These are phyloP conservation scores for Staphylotrichum longicolle DNA, from an alignment of 495 filamentous ascomycete species.

Conservation along the genomic window DNA sequence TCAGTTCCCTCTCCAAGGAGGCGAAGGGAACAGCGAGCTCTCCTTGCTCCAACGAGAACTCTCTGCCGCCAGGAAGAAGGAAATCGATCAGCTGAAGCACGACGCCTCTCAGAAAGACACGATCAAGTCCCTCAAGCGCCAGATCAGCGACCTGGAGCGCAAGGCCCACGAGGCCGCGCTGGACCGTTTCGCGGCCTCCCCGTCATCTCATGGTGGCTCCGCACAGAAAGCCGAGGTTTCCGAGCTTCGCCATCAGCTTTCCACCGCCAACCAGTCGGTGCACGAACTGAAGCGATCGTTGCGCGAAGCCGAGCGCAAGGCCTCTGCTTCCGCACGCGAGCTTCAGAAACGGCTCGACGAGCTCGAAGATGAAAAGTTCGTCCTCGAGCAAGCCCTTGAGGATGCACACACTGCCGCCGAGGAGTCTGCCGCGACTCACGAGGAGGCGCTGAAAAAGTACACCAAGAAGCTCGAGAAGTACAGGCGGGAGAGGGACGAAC, in stretches of 20 bases:
- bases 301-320: slow-evolving; percentile 63
- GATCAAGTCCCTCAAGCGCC: slow-evolving; percentile 47
- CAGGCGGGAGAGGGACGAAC: slow-evolving; percentile 39
- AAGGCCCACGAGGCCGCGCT: slow-evolving; percentile 46
- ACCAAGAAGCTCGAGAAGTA: slow-evolving; percentile 53
- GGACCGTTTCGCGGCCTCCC: slow-evolving; percentile 36
- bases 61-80: slow-evolving; percentile 61
- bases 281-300: slow-evolving; percentile 54
- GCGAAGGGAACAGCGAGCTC: slow-evolving; percentile 52
- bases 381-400: slow-evolving; percentile 76
- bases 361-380: slow-evolving; percentile 85
- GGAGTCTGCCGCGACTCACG: slow-evolving; percentile 80
- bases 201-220: slow-evolving; percentile 41
- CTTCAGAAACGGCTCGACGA: slow-evolving; percentile 82
- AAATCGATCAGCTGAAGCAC: slow-evolving; percentile 59
- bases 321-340: slow-evolving; percentile 76
- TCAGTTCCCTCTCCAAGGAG: slow-evolving; percentile 54
- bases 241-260: slow-evolving; percentile 60
- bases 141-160: slow-evolving; percentile 50
- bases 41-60: slow-evolving; percentile 59
- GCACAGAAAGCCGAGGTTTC: slow-evolving; percentile 61
- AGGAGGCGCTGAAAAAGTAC: slow-evolving; percentile 59
- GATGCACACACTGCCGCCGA: slow-evolving; percentile 69
- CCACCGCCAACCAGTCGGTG: slow-evolving; percentile 58
- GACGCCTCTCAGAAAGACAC: slow-evolving; percentile 60